Percentiles rank a stretch among this genome's conserved stretches.
Evolutionary conservation across 257 asterid species (phyloP).

Genomic region (Ophiorrhiza pumila): DNA sequence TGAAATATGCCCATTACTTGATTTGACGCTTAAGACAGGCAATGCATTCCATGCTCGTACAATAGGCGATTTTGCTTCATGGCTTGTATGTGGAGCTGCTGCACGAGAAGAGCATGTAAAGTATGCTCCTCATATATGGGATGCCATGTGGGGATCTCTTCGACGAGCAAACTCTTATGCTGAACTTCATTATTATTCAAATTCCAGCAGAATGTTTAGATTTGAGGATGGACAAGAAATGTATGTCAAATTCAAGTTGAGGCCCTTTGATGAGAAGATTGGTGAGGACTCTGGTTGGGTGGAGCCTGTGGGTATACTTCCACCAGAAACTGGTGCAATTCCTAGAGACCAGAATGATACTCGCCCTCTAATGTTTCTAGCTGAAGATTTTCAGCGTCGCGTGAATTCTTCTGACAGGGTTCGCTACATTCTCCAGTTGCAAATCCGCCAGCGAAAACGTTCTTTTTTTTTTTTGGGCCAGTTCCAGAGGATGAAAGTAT

Average conservation of each 20-base stretch:
- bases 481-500: slow-evolving; percentile 43
- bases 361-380: slow-evolving; percentile 54
- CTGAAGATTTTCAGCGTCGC: slow-evolving; percentile 48
- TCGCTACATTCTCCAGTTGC: slow-evolving; percentile 50
- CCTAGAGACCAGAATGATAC: slow-evolving; percentile 55
- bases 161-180: slow-evolving; percentile 49
- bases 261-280: slow-evolving; percentile 45
- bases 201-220: slow-evolving; percentile 50
- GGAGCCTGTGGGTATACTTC: slow-evolving; percentile 53
- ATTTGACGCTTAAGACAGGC: slow-evolving; percentile 64
- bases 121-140: slow-evolving; percentile 54
- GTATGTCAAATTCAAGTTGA: slow-evolving; percentile 57
- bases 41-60: slow-evolving; percentile 59
- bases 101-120: slow-evolving; percentile 64
- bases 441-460: too few relatives aligned
- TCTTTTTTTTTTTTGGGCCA: too few relatives aligned
- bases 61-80: slow-evolving; percentile 63
- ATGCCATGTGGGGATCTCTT: slow-evolving; percentile 64
- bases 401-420: slow-evolving; percentile 37
- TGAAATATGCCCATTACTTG: slow-evolving; percentile 35
- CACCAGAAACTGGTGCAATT: slow-evolving; percentile 70
- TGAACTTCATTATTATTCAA: slow-evolving; percentile 65
- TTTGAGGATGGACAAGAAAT: slow-evolving; percentile 48
- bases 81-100: slow-evolving; percentile 65
- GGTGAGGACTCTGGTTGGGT: slow-evolving; percentile 55